These are phyloP conservation scores for Prunella vulgaris DNA, from an alignment of 257 asterid genomes.

Conservation along the genomic window DNA sequence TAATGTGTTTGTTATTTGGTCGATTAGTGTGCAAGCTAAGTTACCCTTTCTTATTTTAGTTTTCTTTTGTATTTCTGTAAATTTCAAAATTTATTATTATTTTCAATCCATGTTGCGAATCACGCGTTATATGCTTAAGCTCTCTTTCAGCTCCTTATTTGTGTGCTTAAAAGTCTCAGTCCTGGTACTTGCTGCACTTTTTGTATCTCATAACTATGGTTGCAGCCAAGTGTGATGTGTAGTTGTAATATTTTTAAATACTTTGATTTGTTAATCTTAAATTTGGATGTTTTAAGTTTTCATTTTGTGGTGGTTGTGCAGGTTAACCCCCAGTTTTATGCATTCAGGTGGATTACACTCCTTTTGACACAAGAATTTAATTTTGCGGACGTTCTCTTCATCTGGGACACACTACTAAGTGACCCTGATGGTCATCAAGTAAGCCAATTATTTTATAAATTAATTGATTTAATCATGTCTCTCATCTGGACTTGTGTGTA, in stretches of 20 bases:
- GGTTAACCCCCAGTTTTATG: conserved; percentile 98
- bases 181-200: not conserved
- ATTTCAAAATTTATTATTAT: not conserved
- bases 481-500: not conserved
- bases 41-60: not conserved
- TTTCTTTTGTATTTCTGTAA: not conserved
- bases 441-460: conserved; percentile 23
- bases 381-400: conserved; percentile 68
- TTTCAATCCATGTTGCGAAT: not conserved
- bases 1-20: not conserved
- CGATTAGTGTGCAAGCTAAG: not conserved
- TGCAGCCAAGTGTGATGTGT: not conserved
- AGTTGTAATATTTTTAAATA: conserved; percentile 7
- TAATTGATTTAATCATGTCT: not conserved
- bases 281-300: conserved; percentile 5
- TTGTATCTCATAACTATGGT: conserved; percentile 17
- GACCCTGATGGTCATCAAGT: conserved; percentile 99
- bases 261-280: not conserved
- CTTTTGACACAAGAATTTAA: conserved; percentile 93
- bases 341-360: conserved; percentile 98
- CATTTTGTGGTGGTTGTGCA: conserved; percentile 35
- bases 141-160: not conserved
- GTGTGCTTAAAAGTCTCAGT: not conserved
- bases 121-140: not conserved
- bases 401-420: conserved; percentile 93